Evolutionary conservation across 1,284 basidiomycete genomes (phyloP), one percentile per base, ranked within the genome.

Genomic region (Apiotrichum sp.): DNA sequence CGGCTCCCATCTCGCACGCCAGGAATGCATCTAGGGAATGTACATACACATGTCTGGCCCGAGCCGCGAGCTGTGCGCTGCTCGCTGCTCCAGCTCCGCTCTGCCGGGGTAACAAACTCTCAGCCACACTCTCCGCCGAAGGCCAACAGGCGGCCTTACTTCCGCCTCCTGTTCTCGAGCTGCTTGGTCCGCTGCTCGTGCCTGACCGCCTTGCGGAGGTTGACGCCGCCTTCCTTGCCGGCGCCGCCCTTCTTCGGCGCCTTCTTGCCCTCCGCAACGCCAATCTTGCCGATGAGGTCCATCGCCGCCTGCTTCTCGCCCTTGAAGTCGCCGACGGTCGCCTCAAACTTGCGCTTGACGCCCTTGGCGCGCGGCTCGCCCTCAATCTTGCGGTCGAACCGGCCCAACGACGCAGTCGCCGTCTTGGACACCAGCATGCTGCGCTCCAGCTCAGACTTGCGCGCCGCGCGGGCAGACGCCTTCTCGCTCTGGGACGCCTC

Each of bases 321-420:
- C 2, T 79, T 75, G 5, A 81, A 79, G 53, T 64, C 63, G 40
- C 55, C 64, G 22, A 69, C 62, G 42, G 57, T 65, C 32, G 62
- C 47, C 66, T 80, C 53, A 65, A 92, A 92, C 84, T 97, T 96
- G 66, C 93, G 84, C 79, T 98, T 98, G 56, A 93, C 76, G 6
- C 93, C 92, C 57, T 85, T 85, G 57, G 85, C 73, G 73, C 90
- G 92, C 70, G 88, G 88, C 76, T 98, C 95, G 22, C 93, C 93
- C 50, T 93, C 86, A 32, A 98, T 82, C 68, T 82, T 85, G 65
- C 84, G 86, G 74, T 98, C 93, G 68, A 96, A 95, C 66, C 78
- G 77, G 64, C 95, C 95, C 86, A 98, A 86, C 64, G 88, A 92
- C 0, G 92, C 95, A 0, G 95, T 98, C 58, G 89, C 89, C 40